Conservation (phyloP, 2,329 filamentous ascomycete species). For the Pestalotiopsis sp. region DNA sequence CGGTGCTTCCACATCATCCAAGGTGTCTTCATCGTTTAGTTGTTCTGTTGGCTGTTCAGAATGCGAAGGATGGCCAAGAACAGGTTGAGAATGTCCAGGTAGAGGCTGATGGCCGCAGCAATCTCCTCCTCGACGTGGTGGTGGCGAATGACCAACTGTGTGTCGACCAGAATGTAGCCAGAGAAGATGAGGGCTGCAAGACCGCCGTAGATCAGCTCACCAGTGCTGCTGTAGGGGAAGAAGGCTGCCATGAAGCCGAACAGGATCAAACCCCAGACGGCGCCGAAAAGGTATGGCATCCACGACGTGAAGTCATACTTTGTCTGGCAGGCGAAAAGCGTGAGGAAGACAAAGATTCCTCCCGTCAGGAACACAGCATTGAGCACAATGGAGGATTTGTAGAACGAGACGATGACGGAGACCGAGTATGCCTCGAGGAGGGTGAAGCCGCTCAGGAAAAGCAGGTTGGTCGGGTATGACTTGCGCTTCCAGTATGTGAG, state of each 20-base stretch:
- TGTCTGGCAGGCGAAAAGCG: conserved; percentile 91
- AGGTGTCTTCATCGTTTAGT: conserved; percentile 39
- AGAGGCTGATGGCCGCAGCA: conserved; percentile 90
- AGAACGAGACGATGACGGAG: conserved; percentile 90
- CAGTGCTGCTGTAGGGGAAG: conserved; percentile 79
- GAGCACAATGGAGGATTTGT: conserved; percentile 80
- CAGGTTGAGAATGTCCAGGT: conserved; percentile 94
- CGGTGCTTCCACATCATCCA: not conserved
- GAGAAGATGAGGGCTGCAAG: conserved; percentile 86
- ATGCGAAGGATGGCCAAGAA: conserved; percentile 96
- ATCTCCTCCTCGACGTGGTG: conserved; percentile 99
- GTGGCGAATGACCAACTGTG: conserved; percentile 91
- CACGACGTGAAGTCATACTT: conserved; percentile 98
- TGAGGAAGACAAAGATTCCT: conserved; percentile 78
- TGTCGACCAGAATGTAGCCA: conserved; percentile 94
- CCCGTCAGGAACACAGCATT: conserved; percentile 88
- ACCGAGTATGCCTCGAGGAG: conserved; percentile 91
- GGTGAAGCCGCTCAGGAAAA: conserved; percentile 91
- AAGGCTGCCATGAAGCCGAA: conserved; percentile 94
- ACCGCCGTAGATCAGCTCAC: conserved; percentile 85
- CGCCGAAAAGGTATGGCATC: conserved; percentile 93
- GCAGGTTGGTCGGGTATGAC: conserved; percentile 89
- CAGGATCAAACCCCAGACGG: conserved; percentile 84
- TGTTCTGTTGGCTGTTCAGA: conserved; percentile 93
- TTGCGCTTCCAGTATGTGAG: conserved; percentile 95